phyloP scores from a whole-genome alignment of 139 green algal genomes.

The Chlamydomonas schloesseri region DNA sequence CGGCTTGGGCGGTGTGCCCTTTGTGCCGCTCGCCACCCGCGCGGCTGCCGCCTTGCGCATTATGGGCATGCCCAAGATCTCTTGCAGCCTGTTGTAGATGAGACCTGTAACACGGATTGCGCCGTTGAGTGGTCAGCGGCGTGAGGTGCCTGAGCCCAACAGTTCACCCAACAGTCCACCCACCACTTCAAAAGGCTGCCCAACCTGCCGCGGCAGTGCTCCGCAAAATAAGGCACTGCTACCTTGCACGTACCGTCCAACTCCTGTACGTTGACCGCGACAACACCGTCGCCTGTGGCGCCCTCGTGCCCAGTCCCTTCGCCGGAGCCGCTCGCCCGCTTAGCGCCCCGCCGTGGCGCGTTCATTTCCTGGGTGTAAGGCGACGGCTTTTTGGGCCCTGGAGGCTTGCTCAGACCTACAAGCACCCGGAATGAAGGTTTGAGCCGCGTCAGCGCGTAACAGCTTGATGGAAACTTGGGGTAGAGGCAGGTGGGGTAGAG shows the following conservation, averaged over 20 bases:
- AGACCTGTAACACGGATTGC: slow-evolving; percentile 10
- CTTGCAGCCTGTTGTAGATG: slow-evolving; percentile 42
- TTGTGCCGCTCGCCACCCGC: not conserved
- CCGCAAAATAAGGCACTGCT: too few relatives aligned
- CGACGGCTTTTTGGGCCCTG: slow-evolving; percentile 16
- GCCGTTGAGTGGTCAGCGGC: not conserved
- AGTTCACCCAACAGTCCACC: not conserved
- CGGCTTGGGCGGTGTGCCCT: not conserved
- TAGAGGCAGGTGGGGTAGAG: too few relatives aligned
- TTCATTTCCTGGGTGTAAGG: slow-evolving; percentile 6
- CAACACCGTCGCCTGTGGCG: not conserved
- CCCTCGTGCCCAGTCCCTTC: not conserved
- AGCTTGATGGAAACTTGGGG: too few relatives aligned
- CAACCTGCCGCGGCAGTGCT: too few relatives aligned
- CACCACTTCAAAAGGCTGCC: not conserved
- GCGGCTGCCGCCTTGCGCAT: slow-evolving; percentile 5
- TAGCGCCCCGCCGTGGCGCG: not conserved
- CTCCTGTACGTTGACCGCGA: not conserved
- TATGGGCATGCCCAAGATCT: slow-evolving; percentile 44
- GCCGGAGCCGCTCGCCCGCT: not conserved
- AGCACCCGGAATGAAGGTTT: too few relatives aligned
- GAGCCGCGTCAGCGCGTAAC: too few relatives aligned
- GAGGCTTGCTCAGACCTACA: not conserved
- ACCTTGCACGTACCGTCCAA: slow-evolving; percentile 20
- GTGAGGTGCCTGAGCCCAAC: too few relatives aligned